These are phyloP conservation scores for Phellinidium pouzarii DNA, from an alignment of 1,284 basidiomycete genomes.

Conservation along the genomic window DNA sequence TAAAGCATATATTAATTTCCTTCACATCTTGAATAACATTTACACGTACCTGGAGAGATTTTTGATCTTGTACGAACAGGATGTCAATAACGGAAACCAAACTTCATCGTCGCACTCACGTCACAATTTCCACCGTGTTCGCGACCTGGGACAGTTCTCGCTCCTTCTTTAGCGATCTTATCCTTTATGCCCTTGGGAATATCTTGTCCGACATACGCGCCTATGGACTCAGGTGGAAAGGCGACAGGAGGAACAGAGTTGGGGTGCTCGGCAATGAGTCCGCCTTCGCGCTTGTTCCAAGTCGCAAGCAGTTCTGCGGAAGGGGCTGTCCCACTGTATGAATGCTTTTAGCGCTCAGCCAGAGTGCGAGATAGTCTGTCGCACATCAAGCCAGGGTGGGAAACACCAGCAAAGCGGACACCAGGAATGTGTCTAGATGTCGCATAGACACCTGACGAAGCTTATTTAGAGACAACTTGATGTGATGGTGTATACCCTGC, in stretches of 20 bases:
- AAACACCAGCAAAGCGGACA: conserved; percentile 72
- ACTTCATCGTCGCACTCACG: conserved; percentile 32
- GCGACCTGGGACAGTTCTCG: conserved; percentile 69
- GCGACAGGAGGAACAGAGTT: conserved; percentile 60
- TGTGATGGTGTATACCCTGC: neutral
- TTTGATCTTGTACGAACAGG: no score
- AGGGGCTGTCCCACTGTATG: conserved; percentile 55
- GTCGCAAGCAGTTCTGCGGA: conserved; percentile 63
- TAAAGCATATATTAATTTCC: conserved; percentile 23
- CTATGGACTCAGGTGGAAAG: conserved; percentile 52
- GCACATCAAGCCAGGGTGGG: conserved; percentile 64
- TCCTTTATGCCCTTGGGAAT: conserved; percentile 40
- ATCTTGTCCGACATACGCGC: conserved; percentile 68
- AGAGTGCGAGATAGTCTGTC: neutral
- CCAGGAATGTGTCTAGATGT: conserved; percentile 72
- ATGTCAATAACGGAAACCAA: neutral
- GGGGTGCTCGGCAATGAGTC: conserved; percentile 52
- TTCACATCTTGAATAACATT: conserved; percentile 19
- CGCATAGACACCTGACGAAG: conserved; percentile 48
- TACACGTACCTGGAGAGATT: conserved; percentile 50
- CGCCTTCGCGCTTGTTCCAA: conserved; percentile 70
- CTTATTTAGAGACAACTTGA: conserved; percentile 14
- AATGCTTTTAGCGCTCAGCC: neutral
- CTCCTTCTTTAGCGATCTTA: conserved; percentile 62
- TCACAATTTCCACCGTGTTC: conserved; percentile 83